A percentile compares a stretch with the other conserved stretches of the same genome.
phyloP scores from a whole-genome alignment of 441 rosid genomes.

The Gossypium schwendimanii region DNA sequence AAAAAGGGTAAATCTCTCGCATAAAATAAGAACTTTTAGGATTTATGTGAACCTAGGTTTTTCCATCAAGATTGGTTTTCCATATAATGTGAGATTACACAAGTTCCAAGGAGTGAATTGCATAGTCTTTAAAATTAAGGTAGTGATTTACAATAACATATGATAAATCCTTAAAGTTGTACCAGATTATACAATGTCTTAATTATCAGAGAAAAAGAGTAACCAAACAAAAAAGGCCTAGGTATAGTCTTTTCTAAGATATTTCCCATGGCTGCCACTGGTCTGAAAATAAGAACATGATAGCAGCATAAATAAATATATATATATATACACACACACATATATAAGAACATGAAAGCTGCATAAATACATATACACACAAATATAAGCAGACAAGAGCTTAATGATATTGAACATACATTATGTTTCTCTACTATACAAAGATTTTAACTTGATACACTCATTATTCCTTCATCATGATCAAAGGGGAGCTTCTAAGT shows the following conservation, averaged over 20 bases:
- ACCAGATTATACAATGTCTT: not conserved
- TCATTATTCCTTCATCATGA: conserved; percentile 17
- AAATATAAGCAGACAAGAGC: not conserved
- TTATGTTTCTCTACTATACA: conserved; percentile 34
- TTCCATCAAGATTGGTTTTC: too few relatives aligned
- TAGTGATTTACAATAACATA: not conserved
- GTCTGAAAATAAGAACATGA: not conserved
- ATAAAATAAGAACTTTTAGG: too few relatives aligned
- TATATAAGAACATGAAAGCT: too few relatives aligned
- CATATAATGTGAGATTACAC: not conserved
- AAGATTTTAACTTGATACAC: conserved; percentile 11
- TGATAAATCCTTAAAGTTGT: not conserved
- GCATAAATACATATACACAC: too few relatives aligned
- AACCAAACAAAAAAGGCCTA: too few relatives aligned
- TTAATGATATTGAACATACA: conserved; percentile 8
- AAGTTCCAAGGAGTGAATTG: not conserved
- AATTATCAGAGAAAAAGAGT: not conserved
- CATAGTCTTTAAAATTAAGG: not conserved
- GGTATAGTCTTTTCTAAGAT: not conserved
- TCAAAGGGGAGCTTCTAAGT: conserved; percentile 9
- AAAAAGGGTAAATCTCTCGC: too few relatives aligned
- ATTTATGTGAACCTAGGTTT: too few relatives aligned
- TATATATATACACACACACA: too few relatives aligned
- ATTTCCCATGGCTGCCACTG: not conserved
- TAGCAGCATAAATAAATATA: too few relatives aligned